Percentiles rank a stretch among this genome's conserved stretches.
Conservation (phyloP, 1,284 basidiomycete species). For the Cutaneotrichosporon mucoides region DNA sequence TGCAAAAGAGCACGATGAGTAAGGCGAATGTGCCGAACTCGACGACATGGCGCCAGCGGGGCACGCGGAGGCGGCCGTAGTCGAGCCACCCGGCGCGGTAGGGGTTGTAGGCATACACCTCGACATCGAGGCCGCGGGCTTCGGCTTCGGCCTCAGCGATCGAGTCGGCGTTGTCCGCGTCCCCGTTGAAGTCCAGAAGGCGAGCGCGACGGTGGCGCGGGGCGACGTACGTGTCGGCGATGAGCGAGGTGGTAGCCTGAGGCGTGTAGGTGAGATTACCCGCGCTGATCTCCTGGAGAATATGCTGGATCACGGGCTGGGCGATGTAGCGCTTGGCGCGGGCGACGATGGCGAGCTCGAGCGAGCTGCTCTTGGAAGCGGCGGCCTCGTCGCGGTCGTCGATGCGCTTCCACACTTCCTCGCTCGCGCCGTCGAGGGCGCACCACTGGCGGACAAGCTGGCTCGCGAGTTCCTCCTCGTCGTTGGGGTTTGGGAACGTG, state of each 20-base stretch:
- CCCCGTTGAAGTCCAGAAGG: no score
- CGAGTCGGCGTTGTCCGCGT: no score
- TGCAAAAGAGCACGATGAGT: slow-evolving; percentile 65
- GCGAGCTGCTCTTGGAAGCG: slow-evolving; percentile 63
- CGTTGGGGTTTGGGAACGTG: slow-evolving; percentile 58
- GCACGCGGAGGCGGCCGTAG: slow-evolving; percentile 71
- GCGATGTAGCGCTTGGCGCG: slow-evolving; percentile 72
- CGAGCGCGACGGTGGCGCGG: slow-evolving; percentile 19
- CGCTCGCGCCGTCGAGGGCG: slow-evolving; percentile 71
- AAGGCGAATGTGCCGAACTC: slow-evolving; percentile 69
- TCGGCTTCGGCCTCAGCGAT: slow-evolving; percentile 4
- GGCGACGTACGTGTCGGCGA: slow-evolving; percentile 74
- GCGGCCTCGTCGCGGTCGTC: slow-evolving; percentile 56
- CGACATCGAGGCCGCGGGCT: slow-evolving; percentile 20
- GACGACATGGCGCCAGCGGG: slow-evolving; percentile 69
- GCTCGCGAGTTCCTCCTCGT: slow-evolving; percentile 65
- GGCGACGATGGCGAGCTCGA: slow-evolving; percentile 82
- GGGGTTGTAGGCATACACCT: slow-evolving; percentile 64
- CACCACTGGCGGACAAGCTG: slow-evolving; percentile 74
- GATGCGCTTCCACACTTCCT: slow-evolving; percentile 62
- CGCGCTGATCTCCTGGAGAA: slow-evolving; percentile 74
- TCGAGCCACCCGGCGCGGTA: slow-evolving; percentile 71
- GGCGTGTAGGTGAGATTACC: slow-evolving; percentile 55
- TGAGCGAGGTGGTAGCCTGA: slow-evolving; percentile 61
- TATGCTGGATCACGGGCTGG: slow-evolving; percentile 71